phyloP scores from a whole-genome alignment of 371 early-diverging fungal genomes.

The Mortierella sp. region DNA sequence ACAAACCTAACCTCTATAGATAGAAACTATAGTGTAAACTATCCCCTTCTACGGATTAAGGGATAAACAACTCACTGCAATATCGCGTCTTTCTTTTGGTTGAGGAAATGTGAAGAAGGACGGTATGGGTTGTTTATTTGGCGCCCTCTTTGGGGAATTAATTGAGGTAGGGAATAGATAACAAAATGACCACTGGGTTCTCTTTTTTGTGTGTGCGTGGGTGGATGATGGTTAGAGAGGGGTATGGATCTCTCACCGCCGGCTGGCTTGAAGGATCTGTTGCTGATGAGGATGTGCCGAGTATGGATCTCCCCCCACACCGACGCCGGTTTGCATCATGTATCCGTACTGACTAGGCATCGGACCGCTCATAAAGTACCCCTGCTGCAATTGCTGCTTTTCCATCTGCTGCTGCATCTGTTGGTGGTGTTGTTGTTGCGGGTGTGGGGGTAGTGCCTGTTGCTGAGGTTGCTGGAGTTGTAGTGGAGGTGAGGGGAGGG shows the following conservation, averaged over 20 bases:
- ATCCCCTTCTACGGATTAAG: too few species aligned
- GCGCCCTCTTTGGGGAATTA: not conserved
- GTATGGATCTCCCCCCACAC: slow-evolving; percentile 1
- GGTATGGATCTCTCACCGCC: slow-evolving; percentile 6
- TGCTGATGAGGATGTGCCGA: slow-evolving; percentile 26
- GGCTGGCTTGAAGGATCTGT: slow-evolving; percentile 25
- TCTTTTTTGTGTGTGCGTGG: too few species aligned
- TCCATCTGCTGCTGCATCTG: slow-evolving; percentile 22
- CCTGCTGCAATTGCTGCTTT: slow-evolving; percentile 20
- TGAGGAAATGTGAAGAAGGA: not conserved
- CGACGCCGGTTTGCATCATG: slow-evolving; percentile 13
- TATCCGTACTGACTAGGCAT: slow-evolving; percentile 19
- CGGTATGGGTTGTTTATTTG: not conserved
- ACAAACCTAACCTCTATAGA: too few species aligned
- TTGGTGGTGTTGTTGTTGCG: slow-evolving; percentile 34
- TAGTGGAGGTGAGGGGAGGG: slow-evolving; percentile 11
- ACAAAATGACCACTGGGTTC: too few species aligned
- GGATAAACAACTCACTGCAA: not conserved
- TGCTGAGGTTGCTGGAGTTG: slow-evolving; percentile 14
- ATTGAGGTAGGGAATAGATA: not conserved
- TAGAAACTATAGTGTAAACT: too few species aligned
- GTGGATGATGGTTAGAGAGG: not conserved
- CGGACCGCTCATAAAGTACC: slow-evolving; percentile 18
- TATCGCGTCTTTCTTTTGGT: not conserved
- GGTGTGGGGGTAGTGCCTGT: not conserved